phyloP scores from a whole-genome alignment of 2,329 filamentous ascomycete species.

The Apiospora saccharicola region DNA sequence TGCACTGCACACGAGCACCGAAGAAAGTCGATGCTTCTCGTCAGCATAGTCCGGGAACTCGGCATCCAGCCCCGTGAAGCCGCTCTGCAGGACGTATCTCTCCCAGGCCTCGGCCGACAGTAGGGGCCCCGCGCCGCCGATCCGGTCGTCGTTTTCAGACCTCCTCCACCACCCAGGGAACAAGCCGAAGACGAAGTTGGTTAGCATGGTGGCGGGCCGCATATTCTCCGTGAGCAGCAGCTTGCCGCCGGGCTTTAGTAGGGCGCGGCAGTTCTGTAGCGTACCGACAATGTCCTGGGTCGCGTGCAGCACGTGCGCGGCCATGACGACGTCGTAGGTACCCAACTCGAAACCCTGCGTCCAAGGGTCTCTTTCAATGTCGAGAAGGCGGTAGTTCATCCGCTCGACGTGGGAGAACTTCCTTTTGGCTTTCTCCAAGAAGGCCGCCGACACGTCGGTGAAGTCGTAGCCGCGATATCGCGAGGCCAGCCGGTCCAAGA shows the following conservation, averaged over 20 bases:
- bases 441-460: not conserved
- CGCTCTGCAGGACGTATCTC: too few species aligned
- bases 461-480: not conserved
- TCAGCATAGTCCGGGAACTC: too few species aligned
- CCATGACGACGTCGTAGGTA: constrained; percentile 3
- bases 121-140: too few species aligned
- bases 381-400: not conserved
- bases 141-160: too few species aligned
- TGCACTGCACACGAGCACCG: too few species aligned
- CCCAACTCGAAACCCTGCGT: not conserved
- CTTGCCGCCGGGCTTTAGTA: constrained; percentile 6
- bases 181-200: too few species aligned
- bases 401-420: not conserved
- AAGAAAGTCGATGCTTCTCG: too few species aligned
- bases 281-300: not conserved
- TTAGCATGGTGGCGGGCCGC: too few species aligned
- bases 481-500: not conserved
- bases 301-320: not conserved
- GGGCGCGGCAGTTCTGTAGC: not conserved
- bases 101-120: too few species aligned
- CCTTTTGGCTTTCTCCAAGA: not conserved
- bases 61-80: too few species aligned
- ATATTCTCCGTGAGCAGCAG: not conserved
- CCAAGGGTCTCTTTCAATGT: not conserved
- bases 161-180: too few species aligned